A percentile compares a stretch with the other conserved stretches of the same genome.
Conservation (phyloP, 2,329 filamentous ascomycete species). For the Beauveria asiatica region DNA sequence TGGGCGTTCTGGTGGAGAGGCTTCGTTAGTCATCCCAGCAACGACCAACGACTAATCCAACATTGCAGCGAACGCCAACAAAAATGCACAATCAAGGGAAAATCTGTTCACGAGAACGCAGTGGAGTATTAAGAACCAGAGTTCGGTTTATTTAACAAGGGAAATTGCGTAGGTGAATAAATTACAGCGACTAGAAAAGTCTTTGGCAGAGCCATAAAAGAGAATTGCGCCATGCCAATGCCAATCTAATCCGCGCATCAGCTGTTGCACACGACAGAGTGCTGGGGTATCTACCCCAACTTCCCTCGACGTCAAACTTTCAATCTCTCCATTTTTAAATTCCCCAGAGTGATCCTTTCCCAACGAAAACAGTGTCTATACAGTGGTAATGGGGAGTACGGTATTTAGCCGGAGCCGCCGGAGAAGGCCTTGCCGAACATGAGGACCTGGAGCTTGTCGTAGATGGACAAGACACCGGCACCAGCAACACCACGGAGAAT, state of each 20-base stretch:
- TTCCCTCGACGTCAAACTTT: conserved; percentile 38
- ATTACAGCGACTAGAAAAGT: conserved; percentile 52
- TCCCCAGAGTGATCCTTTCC: conserved; percentile 11
- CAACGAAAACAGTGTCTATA: conserved; percentile 33
- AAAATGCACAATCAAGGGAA: neutral
- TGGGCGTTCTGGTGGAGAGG: neutral
- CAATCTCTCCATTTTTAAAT: conserved; percentile 37
- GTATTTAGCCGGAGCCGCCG: conserved; percentile 43
- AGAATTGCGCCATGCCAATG: conserved; percentile 39
- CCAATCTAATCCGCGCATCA: conserved; percentile 40
- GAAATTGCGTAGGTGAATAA: conserved; percentile 54
- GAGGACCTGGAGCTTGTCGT: conserved; percentile 98
- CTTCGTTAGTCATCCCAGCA: neutral
- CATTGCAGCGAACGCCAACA: neutral
- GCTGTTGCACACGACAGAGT: conserved; percentile 30
- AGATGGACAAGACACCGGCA: conserved; percentile 99
- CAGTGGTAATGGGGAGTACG: conserved; percentile 26
- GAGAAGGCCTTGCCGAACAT: conserved; percentile 99
- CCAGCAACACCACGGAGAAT: conserved; percentile 99
- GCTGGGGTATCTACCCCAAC: conserved; percentile 30
- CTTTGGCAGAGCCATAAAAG: conserved; percentile 35
- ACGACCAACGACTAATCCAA: neutral
- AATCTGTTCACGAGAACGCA: conserved; percentile 12
- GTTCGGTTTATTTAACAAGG: conserved; percentile 23
- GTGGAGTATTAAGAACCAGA: conserved; percentile 26